Base-by-base conservation (phyloP, 2,329 filamentous ascomycete species). In the Cryoendolithus antarcticus region DNA sequence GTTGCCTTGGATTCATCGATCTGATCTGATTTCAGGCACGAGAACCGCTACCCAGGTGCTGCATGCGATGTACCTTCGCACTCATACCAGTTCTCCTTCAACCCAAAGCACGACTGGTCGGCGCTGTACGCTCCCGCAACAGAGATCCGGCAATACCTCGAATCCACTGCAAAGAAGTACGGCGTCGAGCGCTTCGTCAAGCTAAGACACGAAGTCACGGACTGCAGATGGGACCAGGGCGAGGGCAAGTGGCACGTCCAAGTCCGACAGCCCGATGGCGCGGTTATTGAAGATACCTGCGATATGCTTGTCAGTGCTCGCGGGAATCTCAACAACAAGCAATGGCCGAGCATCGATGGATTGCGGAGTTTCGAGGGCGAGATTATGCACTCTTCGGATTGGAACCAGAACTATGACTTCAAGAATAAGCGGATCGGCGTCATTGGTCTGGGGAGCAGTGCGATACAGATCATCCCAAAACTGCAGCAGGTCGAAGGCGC, bases 141-240 rank as follows among this genome's bases (percentile, higher is more conserved):
- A 60, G 91, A 98, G 69, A 88, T 98, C 1, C 98, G 94, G 58
- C 86, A 94, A 62, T 98, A 98, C 61, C 64, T 98, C 40, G 89
- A 95, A 70, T 93, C 84, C 37, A 91, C 91, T 0, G 80, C 80
- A 10, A 85, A 82, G 67, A 86, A 82, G 61, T 94, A 91, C 56
- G 88, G 88, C 33, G 91, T 95, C 59, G 86, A 94, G 60, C 21
- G 39, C 30, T 41, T 41, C 9, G 37, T 35, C 8, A 37, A 59
- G 40, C 46, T 63, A 4, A 49, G 46, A 9, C 60, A 63, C 35
- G 48, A 59, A 41, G 50, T 63, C 11, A 49, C 47, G 5, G 49
- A 43, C 15, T 62, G 60, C 38, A 41, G 46, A 13, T 64, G 54
- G 49, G 51, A 63, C 34, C 51, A 57, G 5, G 36, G 39, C 13